Evolutionary conservation across 306 rosid genomes (phyloP).

Genomic region (Prosopis cineraria): DNA sequence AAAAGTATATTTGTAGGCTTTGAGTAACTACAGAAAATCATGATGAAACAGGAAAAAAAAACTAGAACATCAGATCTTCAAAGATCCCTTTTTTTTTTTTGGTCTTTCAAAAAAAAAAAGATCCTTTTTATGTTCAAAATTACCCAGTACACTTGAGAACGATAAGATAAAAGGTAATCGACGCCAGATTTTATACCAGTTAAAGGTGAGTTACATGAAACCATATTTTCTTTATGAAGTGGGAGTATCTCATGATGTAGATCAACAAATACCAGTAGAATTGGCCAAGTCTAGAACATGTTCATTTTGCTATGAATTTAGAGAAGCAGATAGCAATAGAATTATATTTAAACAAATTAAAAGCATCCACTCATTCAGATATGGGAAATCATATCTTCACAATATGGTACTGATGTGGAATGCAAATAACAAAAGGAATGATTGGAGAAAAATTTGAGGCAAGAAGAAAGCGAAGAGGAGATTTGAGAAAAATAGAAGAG

Average conservation of each 20-base stretch:
- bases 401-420: not conserved
- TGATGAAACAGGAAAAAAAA: not conserved
- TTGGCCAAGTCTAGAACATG: not conserved
- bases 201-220: not conserved
- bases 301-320: not conserved
- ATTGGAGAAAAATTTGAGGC: not conserved
- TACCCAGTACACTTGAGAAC: not conserved
- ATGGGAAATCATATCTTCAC: not conserved
- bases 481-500: not conserved
- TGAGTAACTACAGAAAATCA: not conserved
- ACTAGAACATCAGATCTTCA: not conserved
- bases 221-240: not conserved
- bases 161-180: not conserved
- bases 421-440: not conserved
- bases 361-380: too few relatives aligned
- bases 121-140: not conserved
- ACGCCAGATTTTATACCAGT: not conserved
- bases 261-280: not conserved
- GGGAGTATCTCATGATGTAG: not conserved
- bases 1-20: not conserved
- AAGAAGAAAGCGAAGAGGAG: not conserved
- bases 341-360: too few relatives aligned
- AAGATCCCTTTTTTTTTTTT: too few relatives aligned
- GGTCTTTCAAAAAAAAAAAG: too few relatives aligned
- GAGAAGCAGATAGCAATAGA: not conserved